phyloP scores from a whole-genome alignment of 2,329 filamentous ascomycete genomes.

The Aureobasidium sp. region DNA sequence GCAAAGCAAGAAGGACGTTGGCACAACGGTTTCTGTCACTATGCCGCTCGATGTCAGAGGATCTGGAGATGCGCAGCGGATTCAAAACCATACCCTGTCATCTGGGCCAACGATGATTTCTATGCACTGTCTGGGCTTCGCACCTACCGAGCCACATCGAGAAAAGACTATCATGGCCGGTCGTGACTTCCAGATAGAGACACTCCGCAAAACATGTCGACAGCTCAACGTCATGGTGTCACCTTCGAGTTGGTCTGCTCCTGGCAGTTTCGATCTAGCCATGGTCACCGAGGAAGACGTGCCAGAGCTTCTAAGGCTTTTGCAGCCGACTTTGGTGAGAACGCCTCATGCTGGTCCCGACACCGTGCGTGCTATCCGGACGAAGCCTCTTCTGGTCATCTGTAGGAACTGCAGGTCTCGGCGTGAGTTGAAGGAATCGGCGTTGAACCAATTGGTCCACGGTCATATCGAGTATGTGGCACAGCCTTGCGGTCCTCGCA shows the following conservation, averaged over 20 bases:
- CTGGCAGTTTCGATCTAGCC: background rate
- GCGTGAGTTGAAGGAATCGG: background rate
- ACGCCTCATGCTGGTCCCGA: background rate
- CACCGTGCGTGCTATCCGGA: background rate
- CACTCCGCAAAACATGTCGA: conserved; percentile 1
- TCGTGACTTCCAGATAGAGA: background rate
- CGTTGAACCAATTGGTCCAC: conserved; percentile 3
- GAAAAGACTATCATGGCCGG: background rate
- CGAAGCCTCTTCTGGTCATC: conserved; percentile 12
- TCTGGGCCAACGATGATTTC: conserved; percentile 9
- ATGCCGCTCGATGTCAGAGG: conserved; percentile 31
- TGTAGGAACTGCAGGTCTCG: conserved; percentile 9
- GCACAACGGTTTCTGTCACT: conserved; percentile 41
- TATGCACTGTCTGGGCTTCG: conserved; percentile 8
- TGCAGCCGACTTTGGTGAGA: background rate
- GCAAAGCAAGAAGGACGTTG: conserved; percentile 37
- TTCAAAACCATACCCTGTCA: background rate
- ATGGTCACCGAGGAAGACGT: conserved; percentile 3
- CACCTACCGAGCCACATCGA: conserved; percentile 2
- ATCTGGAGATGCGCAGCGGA: background rate
- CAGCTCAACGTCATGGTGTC: background rate
- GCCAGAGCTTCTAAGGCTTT: background rate
- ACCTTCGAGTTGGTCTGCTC: background rate
- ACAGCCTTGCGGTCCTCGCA: conserved; percentile 14
- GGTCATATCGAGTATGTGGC: conserved; percentile 10